Conservation (phyloP, 768 basidiomycete genomes). For the Leccinellum rugosiceps region DNA sequence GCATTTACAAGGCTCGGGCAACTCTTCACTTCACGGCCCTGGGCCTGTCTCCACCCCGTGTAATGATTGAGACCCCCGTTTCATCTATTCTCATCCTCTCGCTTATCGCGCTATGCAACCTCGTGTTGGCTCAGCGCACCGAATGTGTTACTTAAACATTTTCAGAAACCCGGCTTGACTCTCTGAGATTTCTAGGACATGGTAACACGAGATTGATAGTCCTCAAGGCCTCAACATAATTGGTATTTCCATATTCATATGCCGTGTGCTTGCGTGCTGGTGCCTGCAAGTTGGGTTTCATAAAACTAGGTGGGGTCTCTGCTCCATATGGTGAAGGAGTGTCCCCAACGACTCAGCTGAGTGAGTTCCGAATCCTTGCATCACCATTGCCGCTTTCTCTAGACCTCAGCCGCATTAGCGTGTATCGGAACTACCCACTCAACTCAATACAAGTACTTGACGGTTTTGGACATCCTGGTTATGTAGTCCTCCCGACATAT, state of each 20-base stretch:
- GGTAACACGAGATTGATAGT: not conserved
- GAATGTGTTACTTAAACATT: not conserved
- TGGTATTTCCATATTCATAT: conserved; percentile 6
- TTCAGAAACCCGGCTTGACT: not conserved
- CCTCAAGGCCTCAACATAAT: not conserved
- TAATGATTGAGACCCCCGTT: too few relatives aligned
- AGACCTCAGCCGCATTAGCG: not conserved
- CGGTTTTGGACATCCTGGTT: not conserved
- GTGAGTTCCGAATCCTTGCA: conserved; percentile 14
- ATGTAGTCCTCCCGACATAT: conserved; percentile 1
- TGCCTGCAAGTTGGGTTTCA: not conserved
- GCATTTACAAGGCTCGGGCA: conserved; percentile 19
- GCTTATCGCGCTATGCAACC: too few relatives aligned
- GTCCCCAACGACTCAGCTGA: not conserved
- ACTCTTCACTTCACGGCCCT: too few relatives aligned
- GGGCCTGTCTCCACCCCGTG: too few relatives aligned
- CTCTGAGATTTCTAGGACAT: not conserved
- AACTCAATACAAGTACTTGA: conserved; percentile 1
- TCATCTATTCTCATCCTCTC: too few relatives aligned
- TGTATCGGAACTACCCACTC: not conserved
- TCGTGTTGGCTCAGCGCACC: not conserved
- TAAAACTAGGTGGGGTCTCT: not conserved
- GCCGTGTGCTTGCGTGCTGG: not conserved
- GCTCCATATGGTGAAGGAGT: conserved; percentile 6
- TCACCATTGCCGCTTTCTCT: not conserved